Conservation (phyloP, 1,284 basidiomycete genomes). For the Tylopilus orsonianus region DNA sequence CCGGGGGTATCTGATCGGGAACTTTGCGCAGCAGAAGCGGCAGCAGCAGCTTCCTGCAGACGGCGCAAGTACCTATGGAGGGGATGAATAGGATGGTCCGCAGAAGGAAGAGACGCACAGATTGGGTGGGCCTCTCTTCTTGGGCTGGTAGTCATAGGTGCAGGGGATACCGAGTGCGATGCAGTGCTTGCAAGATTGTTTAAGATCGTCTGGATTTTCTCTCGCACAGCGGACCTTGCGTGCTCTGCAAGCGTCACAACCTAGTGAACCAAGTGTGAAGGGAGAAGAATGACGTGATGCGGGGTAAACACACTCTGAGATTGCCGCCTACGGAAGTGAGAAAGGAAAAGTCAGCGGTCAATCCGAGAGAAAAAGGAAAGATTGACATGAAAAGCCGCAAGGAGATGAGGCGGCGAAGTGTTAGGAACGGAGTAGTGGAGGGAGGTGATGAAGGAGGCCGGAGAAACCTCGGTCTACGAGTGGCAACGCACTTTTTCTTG, state of each 20-base stretch:
- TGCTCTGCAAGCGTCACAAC: constrained; percentile 81
- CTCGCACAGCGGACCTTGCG: constrained; percentile 80
- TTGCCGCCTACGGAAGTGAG: constrained; percentile 57
- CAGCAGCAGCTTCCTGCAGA: constrained; percentile 74
- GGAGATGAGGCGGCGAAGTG: constrained; percentile 7
- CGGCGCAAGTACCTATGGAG: constrained; percentile 66
- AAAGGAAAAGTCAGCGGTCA: constrained; percentile 29
- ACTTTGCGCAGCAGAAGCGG: constrained; percentile 47
- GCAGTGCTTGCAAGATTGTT: constrained; percentile 81
- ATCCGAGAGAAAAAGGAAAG: constrained; percentile 17
- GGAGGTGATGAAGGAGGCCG: constrained; percentile 26
- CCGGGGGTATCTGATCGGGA: constrained; percentile 31
- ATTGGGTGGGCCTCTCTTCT: constrained; percentile 88
- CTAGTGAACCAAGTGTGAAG: constrained; percentile 38
- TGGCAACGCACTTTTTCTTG: constrained; percentile 65
- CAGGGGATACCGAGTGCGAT: constrained; percentile 78
- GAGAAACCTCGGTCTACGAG: constrained; percentile 38
- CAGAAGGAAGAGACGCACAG: constrained; percentile 52
- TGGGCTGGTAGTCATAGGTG: constrained; percentile 89
- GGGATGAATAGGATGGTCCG: neutral
- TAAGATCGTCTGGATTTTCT: constrained; percentile 73
- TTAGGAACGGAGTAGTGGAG: constrained; percentile 7
- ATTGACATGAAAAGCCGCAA: constrained; percentile 30
- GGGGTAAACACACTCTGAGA: constrained; percentile 61
- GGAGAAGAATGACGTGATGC: constrained; percentile 12